phyloP scores from a whole-genome alignment of 768 basidiomycete species.

The Mycena maculata region DNA sequence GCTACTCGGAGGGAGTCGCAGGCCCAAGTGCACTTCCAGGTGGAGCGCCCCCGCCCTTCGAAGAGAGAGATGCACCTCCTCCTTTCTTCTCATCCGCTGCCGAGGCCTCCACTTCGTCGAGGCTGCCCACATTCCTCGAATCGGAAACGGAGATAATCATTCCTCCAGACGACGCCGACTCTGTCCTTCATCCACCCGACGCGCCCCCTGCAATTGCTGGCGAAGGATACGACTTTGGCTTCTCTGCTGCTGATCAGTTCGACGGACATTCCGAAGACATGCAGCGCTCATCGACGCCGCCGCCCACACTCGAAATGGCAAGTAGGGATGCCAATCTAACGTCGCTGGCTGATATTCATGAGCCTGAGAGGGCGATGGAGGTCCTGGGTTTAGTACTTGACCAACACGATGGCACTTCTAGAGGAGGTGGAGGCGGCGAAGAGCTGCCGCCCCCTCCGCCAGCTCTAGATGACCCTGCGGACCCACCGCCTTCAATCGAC shows the following conservation, averaged over 20 bases:
- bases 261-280: conserved; percentile 83
- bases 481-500: conserved; percentile 90
- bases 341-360: conserved; percentile 67
- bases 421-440: conserved; percentile 48
- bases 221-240: conserved; percentile 85
- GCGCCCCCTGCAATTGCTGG: conserved; percentile 62
- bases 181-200: conserved; percentile 47
- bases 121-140: conserved; percentile 81
- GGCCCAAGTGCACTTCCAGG: conserved; percentile 77
- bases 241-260: conserved; percentile 76
- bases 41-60: conserved; percentile 85
- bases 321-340: conserved; percentile 78
- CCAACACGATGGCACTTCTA: conserved; percentile 53
- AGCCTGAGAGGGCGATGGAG: conserved; percentile 65
- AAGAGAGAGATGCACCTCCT: conserved; percentile 85
- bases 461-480: conserved; percentile 87
- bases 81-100: conserved; percentile 71
- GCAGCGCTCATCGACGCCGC: conserved; percentile 73
- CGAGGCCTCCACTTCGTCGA: conserved; percentile 68
- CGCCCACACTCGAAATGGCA: conserved; percentile 82
- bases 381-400: conserved; percentile 70
- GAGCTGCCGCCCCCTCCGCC: conserved; percentile 82
- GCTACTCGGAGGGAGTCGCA: conserved; percentile 77
- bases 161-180: conserved; percentile 57
- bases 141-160: conserved; percentile 83